A percentile compares a stretch with the other conserved stretches of the same genome.
These are phyloP conservation scores for Cyberlindnera galapagoensis DNA, from an alignment of 805 yeast species.

Conservation along the genomic window DNA sequence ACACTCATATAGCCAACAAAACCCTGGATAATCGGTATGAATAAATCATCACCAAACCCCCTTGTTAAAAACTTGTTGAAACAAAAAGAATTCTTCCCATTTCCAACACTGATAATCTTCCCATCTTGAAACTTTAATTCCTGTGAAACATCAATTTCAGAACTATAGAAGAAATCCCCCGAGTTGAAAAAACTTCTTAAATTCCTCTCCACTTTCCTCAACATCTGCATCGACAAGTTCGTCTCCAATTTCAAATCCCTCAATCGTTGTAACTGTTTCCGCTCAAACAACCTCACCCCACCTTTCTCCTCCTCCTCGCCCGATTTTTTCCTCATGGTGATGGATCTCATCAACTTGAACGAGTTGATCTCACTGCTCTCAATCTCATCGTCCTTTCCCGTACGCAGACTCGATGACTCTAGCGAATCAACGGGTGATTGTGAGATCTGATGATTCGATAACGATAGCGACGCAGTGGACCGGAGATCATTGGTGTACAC, in stretches of 20 bases:
- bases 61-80: slow-evolving; percentile 20
- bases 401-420: background rate
- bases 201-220: slow-evolving; percentile 19
- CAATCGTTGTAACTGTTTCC: slow-evolving; percentile 5
- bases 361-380: slow-evolving; percentile 9
- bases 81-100: slow-evolving; percentile 19
- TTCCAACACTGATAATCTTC: no score
- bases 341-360: slow-evolving; percentile 19
- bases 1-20: slow-evolving; percentile 19
- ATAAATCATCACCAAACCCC: slow-evolving; percentile 12
- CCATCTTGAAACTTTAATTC: slow-evolving; percentile 13
- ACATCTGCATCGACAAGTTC: slow-evolving; percentile 16
- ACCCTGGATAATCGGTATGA: slow-evolving; percentile 26
- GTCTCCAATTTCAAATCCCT: slow-evolving; percentile 1
- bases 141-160: slow-evolving; percentile 25
- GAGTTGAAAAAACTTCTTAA: slow-evolving; percentile 12
- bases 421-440: slow-evolving; percentile 8
- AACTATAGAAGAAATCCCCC: slow-evolving; percentile 22
- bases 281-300: slow-evolving; percentile 8
- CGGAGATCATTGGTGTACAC: slow-evolving; percentile 22
- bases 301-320: slow-evolving; percentile 4
- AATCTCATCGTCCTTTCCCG: slow-evolving; percentile 1
- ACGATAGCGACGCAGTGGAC: slow-evolving; percentile 19
- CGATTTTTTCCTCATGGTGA: slow-evolving; percentile 13
- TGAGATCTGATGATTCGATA: slow-evolving; percentile 12